Evolutionary conservation across 352 stramenopile genomes (phyloP).

Genomic region (Pythium dissimile): DNA sequence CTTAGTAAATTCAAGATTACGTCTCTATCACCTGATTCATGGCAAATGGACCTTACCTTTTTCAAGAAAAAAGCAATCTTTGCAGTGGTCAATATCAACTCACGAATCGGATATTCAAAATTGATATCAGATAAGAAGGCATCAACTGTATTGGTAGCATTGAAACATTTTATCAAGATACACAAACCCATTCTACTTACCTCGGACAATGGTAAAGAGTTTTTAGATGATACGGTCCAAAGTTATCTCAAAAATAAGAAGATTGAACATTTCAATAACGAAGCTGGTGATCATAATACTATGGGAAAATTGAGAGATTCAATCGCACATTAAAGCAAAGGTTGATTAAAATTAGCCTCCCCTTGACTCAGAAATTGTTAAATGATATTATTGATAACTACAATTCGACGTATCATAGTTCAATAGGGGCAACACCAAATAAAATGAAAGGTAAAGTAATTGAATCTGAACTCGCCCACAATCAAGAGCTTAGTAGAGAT

Average conservation of each 20-base stretch:
- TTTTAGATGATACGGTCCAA: too few relatives aligned
- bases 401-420: conserved; percentile 29
- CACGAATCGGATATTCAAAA: conserved; percentile 29
- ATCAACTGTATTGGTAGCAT: too few relatives aligned
- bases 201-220: too few relatives aligned
- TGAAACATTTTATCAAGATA: too few relatives aligned
- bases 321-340: conserved; percentile 34
- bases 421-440: conserved; percentile 25
- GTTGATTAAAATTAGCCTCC: conserved; percentile 15
- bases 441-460: conserved; percentile 28
- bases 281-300: conserved; percentile 33
- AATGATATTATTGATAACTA: conserved; percentile 33
- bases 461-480: conserved; percentile 16
- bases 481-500: conserved; percentile 5
- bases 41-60: conserved; percentile 27
- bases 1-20: conserved; percentile 9
- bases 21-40: conserved; percentile 13
- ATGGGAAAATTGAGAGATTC: conserved; percentile 46
- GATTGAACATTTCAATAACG: too few relatives aligned
- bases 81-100: conserved; percentile 33
- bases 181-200: too few relatives aligned
- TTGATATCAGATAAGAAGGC: conserved; percentile 31
- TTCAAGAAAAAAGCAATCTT: conserved; percentile 21
- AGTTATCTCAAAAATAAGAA: too few relatives aligned
- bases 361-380: conserved; percentile 23